Evolutionary conservation across 306 rosid species (phyloP).

Genomic region (Rubus idaeus): DNA sequence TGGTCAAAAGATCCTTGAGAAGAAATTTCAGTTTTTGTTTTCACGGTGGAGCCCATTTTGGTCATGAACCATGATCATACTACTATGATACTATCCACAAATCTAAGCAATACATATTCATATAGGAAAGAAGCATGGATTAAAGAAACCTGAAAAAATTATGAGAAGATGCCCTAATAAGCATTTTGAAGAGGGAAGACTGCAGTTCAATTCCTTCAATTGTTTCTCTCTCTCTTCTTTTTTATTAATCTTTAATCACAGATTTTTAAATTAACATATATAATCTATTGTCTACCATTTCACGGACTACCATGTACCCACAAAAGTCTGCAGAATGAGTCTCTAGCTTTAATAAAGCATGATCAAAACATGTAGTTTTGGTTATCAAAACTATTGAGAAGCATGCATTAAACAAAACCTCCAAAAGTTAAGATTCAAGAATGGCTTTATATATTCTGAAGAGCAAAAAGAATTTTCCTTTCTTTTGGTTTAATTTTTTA

Average conservation of each 20-base stretch:
- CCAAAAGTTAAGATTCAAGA: background rate
- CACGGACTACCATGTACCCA: conserved; percentile 1
- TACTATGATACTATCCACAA: conserved; percentile 4
- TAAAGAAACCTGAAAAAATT: conserved; percentile 34
- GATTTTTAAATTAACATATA: background rate
- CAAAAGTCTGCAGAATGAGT: conserved; percentile 1
- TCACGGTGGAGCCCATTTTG: conserved; percentile 47
- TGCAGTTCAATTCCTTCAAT: conserved; percentile 26
- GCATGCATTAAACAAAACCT: conserved; percentile 20
- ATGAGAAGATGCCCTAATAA: conserved; percentile 21
- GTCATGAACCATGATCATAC: conserved; percentile 33
- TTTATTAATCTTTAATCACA: background rate
- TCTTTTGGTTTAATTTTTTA: background rate
- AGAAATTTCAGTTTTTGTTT: conserved; percentile 16
- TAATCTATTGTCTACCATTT: conserved; percentile 12
- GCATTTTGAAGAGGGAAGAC: conserved; percentile 25
- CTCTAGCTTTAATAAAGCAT: conserved; percentile 10
- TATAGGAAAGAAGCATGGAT: conserved; percentile 31
- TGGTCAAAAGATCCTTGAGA: conserved; percentile 58
- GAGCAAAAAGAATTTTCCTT: conserved; percentile 1
- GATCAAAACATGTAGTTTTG: conserved; percentile 6
- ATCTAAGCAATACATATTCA: conserved; percentile 21
- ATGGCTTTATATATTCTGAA: background rate
- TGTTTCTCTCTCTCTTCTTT: background rate
- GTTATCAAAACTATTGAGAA: background rate